Conservation (phyloP, 495 filamentous ascomycete species). For the Penicillium ochrochloron region DNA sequence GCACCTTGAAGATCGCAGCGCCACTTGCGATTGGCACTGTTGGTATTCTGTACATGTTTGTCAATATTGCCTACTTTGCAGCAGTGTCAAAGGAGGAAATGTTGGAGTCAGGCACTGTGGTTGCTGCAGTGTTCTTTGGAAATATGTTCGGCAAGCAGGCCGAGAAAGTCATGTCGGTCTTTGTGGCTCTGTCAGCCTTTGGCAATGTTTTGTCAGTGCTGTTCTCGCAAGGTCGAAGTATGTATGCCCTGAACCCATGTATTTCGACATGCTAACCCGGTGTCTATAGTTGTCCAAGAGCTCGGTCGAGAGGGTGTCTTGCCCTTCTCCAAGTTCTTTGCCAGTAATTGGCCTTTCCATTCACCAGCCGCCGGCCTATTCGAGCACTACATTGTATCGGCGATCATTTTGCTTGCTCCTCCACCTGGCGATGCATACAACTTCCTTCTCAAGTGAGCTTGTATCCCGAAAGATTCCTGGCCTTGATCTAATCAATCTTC, state of each 20-base stretch:
- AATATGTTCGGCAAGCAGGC: slow-evolving; percentile 67
- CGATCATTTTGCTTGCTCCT: slow-evolving; percentile 65
- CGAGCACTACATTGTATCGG: slow-evolving; percentile 63
- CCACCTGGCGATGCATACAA: slow-evolving; percentile 69
- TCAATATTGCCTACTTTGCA: slow-evolving; percentile 75
- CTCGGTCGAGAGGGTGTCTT: slow-evolving; percentile 68
- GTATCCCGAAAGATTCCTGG: slow-evolving; percentile 25
- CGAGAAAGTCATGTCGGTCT: slow-evolving; percentile 66
- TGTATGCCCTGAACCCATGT: slow-evolving; percentile 14
- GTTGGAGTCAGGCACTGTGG: slow-evolving; percentile 59
- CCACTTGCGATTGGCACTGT: slow-evolving; percentile 64
- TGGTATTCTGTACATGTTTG: slow-evolving; percentile 67
- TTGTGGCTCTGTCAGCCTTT: slow-evolving; percentile 73
- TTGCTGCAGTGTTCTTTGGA: slow-evolving; percentile 67
- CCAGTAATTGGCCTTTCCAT: slow-evolving; percentile 67
- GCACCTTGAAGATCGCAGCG: slow-evolving; percentile 67
- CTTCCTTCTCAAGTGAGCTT: slow-evolving; percentile 62
- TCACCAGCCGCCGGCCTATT: slow-evolving; percentile 65
- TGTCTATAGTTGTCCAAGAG: slow-evolving; percentile 57
- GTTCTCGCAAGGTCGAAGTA: slow-evolving; percentile 67
- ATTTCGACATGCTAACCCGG: slow-evolving; percentile 9
- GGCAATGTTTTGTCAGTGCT: slow-evolving; percentile 73
- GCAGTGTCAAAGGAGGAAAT: slow-evolving; percentile 68
- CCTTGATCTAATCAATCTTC: slow-evolving; percentile 30
- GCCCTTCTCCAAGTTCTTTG: slow-evolving; percentile 64